Evolutionary conservation across 164 flowering plant species (phyloP).

Genomic region (Echeveria elegans): DNA sequence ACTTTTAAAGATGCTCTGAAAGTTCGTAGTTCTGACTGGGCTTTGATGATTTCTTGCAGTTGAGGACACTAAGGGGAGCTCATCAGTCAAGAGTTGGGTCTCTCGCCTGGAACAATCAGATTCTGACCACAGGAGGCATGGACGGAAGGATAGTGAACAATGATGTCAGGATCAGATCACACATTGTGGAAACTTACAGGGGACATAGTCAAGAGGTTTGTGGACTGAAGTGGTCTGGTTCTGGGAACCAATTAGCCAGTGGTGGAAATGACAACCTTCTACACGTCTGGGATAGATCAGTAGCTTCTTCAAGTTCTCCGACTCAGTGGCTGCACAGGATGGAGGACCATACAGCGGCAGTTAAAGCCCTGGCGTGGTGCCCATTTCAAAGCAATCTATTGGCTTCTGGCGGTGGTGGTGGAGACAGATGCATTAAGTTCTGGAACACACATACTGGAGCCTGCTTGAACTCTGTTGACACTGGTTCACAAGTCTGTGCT

Average conservation of each 20-base stretch:
- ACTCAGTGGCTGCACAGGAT: slow-evolving; percentile 56
- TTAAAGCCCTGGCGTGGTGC: slow-evolving; percentile 69
- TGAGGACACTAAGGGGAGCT: slow-evolving; percentile 45
- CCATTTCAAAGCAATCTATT: slow-evolving; percentile 56
- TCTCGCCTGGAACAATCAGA: slow-evolving; percentile 54
- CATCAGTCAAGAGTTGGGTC: slow-evolving; percentile 48
- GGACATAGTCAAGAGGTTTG: slow-evolving; percentile 63
- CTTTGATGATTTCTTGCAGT: slow-evolving; percentile 17
- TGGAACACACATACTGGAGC: slow-evolving; percentile 69
- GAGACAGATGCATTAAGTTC: slow-evolving; percentile 52
- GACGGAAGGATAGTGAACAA: slow-evolving; percentile 48
- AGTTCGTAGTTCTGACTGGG: not conserved
- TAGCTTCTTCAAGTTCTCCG: slow-evolving; percentile 29
- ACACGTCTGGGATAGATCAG: slow-evolving; percentile 45
- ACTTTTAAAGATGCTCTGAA: too few species aligned
- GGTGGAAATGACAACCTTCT: slow-evolving; percentile 63
- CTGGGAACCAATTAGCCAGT: slow-evolving; percentile 57
- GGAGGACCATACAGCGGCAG: slow-evolving; percentile 56
- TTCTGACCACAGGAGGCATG: slow-evolving; percentile 51
- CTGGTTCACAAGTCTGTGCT: slow-evolving; percentile 61
- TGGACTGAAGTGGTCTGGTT: slow-evolving; percentile 59
- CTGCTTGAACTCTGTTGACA: slow-evolving; percentile 56
- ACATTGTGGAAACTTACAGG: slow-evolving; percentile 41
- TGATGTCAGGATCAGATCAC: slow-evolving; percentile 47
- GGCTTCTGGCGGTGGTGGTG: slow-evolving; percentile 58